A percentile compares a stretch with the other conserved stretches of the same genome.
Conservation (phyloP, 345 rosid genomes). For the Ceriops tagal region DNA sequence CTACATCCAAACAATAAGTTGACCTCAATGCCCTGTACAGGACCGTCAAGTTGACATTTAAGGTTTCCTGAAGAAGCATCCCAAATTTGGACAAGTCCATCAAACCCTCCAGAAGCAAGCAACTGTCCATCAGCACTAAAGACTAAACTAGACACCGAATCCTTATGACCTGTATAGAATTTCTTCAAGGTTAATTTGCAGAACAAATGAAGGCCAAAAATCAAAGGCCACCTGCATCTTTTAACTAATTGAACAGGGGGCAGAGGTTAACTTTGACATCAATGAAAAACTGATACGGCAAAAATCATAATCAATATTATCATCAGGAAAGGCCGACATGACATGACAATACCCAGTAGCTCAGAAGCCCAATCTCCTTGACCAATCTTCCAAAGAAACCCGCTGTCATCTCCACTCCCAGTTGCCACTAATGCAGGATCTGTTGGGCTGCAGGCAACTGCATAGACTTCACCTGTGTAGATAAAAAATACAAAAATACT, state of each 20-base stretch:
- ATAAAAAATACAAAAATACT: conserved; percentile 11
- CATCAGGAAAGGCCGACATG: not conserved
- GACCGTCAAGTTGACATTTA: conserved; percentile 60
- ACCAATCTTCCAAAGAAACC: conserved; percentile 83
- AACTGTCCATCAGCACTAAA: conserved; percentile 76
- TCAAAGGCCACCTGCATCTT: not conserved
- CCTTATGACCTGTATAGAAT: conserved; percentile 61
- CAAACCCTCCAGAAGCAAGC: conserved; percentile 77
- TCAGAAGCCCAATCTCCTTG: conserved; percentile 84
- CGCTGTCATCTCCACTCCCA: conserved; percentile 85
- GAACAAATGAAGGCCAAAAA: not conserved
- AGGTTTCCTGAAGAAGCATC: conserved; percentile 55
- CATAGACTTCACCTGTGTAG: conserved; percentile 62
- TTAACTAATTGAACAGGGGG: not conserved
- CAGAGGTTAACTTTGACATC: not conserved
- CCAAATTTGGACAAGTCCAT: conserved; percentile 76
- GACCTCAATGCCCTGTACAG: conserved; percentile 79
- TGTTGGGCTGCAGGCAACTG: conserved; percentile 72
- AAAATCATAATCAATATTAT: not conserved
- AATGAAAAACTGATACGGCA: not conserved
- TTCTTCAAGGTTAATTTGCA: conserved; percentile 4
- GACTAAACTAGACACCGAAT: conserved; percentile 70
- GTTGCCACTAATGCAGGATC: conserved; percentile 82
- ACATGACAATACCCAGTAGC: conserved; percentile 42
- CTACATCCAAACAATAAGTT: conserved; percentile 7